These are phyloP conservation scores for maize (Zea mays) DNA, from an alignment of 176 grass and related monocot genomes.

Conservation along the genomic window DNA sequence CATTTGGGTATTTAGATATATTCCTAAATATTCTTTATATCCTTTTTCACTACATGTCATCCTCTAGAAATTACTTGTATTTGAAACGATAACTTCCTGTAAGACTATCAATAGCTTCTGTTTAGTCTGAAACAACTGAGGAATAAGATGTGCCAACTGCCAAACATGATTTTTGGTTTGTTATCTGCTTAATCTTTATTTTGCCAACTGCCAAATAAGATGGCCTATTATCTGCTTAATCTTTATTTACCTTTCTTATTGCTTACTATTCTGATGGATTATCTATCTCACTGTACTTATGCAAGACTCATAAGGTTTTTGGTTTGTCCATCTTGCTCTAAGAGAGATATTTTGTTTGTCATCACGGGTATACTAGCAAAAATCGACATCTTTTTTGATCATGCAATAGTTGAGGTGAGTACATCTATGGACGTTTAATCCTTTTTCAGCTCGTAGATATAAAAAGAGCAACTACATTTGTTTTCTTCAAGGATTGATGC, in stretches of 20 bases:
- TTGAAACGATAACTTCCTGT: too few species aligned
- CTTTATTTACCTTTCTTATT: background rate
- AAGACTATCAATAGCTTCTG: too few species aligned
- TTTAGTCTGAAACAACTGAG: too few species aligned
- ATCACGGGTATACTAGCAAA: slow-evolving; percentile 84
- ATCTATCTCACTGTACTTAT: background rate
- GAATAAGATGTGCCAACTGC: too few species aligned
- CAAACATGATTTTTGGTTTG: too few species aligned
- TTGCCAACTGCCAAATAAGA: too few species aligned
- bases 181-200: too few species aligned
- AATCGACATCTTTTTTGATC: slow-evolving; percentile 80
- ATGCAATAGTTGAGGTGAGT: slow-evolving; percentile 76
- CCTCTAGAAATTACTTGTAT: too few species aligned
- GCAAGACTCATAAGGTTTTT: slow-evolving; percentile 7
- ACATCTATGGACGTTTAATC: slow-evolving; percentile 10
- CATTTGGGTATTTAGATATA: too few species aligned
- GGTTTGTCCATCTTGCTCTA: slow-evolving; percentile 10
- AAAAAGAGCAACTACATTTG: background rate
- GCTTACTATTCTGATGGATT: slow-evolving; percentile 8
- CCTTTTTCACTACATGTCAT: too few species aligned
- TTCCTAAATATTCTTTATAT: too few species aligned
- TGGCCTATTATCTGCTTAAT: background rate
- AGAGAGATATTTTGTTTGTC: slow-evolving; percentile 29
- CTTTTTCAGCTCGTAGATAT: slow-evolving; percentile 14
- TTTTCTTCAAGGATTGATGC: background rate